phyloP scores from a whole-genome alignment of 306 rosid genomes.

The Inga laurina region DNA sequence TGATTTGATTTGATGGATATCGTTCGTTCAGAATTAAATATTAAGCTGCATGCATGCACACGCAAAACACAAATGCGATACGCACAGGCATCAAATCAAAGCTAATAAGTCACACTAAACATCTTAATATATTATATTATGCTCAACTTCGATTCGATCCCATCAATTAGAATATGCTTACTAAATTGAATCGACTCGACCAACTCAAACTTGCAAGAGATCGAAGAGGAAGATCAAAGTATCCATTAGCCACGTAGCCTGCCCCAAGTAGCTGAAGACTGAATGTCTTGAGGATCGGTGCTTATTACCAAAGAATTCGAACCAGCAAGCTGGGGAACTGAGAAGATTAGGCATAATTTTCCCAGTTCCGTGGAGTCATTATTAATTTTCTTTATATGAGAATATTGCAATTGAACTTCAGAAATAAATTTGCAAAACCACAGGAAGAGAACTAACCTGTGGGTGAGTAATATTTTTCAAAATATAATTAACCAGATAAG shows the following conservation, averaged over 20 bases:
- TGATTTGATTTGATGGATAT: not conserved
- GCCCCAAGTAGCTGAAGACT: not conserved
- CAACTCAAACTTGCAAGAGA: not conserved
- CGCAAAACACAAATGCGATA: not conserved
- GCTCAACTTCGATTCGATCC: not conserved
- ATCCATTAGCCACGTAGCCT: not conserved
- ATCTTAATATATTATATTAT: not conserved
- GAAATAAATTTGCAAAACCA: not conserved
- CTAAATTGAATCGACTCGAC: not conserved
- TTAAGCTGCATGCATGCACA: not conserved
- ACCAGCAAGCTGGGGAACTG: not conserved
- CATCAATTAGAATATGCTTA: not conserved
- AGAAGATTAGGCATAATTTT: not conserved
- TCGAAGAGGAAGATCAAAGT: not conserved
- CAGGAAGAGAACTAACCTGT: not conserved
- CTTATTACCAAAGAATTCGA: not conserved
- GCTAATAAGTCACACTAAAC: not conserved
- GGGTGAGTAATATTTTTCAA: not conserved
- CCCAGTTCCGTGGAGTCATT: not conserved
- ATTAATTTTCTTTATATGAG: not conserved
- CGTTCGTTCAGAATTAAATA: not conserved
- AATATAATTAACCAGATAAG: not conserved
- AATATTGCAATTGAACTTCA: not conserved
- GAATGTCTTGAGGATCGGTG: not conserved
- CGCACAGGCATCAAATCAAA: not conserved